phyloP scores from a whole-genome alignment of 495 filamentous ascomycete genomes.

The Penicillium lividum region DNA sequence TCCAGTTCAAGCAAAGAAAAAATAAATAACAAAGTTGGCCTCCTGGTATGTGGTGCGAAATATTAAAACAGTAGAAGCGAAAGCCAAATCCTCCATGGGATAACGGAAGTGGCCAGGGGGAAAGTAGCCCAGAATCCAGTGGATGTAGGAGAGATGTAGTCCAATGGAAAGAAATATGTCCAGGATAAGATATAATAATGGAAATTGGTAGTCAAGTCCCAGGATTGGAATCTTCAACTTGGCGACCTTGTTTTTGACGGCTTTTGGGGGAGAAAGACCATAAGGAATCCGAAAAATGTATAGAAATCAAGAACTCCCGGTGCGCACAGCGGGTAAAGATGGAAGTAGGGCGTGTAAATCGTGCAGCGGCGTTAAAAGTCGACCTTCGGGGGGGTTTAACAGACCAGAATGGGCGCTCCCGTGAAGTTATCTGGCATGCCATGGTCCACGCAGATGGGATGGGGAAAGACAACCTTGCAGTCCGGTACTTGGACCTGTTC shows the following conservation, averaged over 20 bases:
- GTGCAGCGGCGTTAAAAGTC: constrained; percentile 28
- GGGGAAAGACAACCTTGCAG: constrained; percentile 37
- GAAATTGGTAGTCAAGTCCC: constrained; percentile 20
- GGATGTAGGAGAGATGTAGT: constrained; percentile 6
- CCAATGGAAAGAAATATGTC: constrained; percentile 17
- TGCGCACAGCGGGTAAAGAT: constrained; percentile 3
- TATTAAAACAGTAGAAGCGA: constrained; percentile 32
- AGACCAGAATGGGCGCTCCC: constrained; percentile 30
- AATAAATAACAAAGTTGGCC: constrained; percentile 15
- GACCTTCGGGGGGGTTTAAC: constrained; percentile 4
- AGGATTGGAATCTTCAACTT: constrained; percentile 1
- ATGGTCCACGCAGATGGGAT: constrained; percentile 30
- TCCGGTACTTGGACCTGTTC: constrained; percentile 35
- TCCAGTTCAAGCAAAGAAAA: constrained; percentile 11
- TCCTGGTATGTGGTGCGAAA: constrained; percentile 24
- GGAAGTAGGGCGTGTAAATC: constrained; percentile 26
- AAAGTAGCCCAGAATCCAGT: constrained; percentile 10
- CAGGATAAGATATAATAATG: constrained; percentile 13
- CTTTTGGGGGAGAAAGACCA: background rate
- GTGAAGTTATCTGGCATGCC: constrained; percentile 30
- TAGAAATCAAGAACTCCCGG: constrained; percentile 7
- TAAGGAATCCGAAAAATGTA: background rate
- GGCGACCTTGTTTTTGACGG: constrained; percentile 1
- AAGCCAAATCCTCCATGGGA: constrained; percentile 3
- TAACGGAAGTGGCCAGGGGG: constrained; percentile 4